phyloP scores from a whole-genome alignment of 2,329 filamentous ascomycete species.

The Ilyonectria sp. region DNA sequence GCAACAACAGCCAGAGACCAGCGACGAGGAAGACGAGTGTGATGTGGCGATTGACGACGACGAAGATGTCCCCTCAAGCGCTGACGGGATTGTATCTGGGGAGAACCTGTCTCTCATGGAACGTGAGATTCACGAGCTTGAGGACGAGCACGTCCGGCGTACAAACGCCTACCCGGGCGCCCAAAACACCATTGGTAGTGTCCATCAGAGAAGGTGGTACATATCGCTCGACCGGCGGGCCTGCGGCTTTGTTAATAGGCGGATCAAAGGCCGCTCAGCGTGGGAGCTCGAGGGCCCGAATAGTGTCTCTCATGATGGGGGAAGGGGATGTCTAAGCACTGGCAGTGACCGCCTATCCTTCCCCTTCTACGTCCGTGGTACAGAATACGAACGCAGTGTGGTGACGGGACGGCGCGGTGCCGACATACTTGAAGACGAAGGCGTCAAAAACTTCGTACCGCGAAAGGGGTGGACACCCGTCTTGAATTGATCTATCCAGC shows the following conservation, averaged over 20 bases:
- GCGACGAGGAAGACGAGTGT: constrained; percentile 35
- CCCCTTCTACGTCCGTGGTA: constrained; percentile 74
- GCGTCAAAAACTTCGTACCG: constrained; percentile 68
- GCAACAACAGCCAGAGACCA: constrained; percentile 43
- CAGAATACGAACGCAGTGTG: constrained; percentile 75
- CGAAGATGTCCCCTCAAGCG: constrained; percentile 39
- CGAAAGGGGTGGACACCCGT: constrained; percentile 73
- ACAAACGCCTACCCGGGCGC: constrained; percentile 79
- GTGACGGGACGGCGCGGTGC: constrained; percentile 73
- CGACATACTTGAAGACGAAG: constrained; percentile 75
- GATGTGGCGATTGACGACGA: constrained; percentile 35
- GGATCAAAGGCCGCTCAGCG: constrained; percentile 36
- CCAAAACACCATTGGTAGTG: constrained; percentile 74
- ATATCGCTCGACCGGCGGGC: constrained; percentile 72
- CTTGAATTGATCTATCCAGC: constrained; percentile 50
- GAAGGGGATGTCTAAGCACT: neutral
- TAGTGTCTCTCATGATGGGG: neutral
- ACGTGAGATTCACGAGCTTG: constrained; percentile 60
- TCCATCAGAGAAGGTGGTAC: constrained; percentile 79
- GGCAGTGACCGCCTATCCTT: constrained; percentile 57
- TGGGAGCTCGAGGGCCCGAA: constrained; percentile 23
- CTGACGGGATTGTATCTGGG: constrained; percentile 24
- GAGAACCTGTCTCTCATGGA: constrained; percentile 54
- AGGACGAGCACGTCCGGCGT: constrained; percentile 68
- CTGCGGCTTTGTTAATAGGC: constrained; percentile 68